These are phyloP conservation scores for Clavariopsis aquatica DNA, from an alignment of 495 filamentous ascomycete species.

Conservation along the genomic window DNA sequence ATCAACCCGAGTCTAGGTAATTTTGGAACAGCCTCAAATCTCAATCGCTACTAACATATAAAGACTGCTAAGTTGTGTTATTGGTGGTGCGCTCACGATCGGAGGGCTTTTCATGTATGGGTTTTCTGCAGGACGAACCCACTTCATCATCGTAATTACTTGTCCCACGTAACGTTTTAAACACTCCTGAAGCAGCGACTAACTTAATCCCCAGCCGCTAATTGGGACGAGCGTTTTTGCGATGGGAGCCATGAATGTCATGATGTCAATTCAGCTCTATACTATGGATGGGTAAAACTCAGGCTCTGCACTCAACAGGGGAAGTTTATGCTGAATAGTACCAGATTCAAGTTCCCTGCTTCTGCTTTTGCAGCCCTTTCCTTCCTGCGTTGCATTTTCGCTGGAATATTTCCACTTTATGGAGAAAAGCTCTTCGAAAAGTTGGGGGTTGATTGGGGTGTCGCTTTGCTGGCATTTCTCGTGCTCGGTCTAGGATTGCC, in stretches of 20 bases:
- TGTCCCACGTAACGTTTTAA: too few species aligned
- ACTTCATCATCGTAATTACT: slow-evolving; percentile 14
- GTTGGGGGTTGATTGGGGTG: slow-evolving; percentile 11
- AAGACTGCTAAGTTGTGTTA: slow-evolving; percentile 1
- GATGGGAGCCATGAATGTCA: slow-evolving; percentile 10
- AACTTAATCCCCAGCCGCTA: neutral
- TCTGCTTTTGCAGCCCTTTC: slow-evolving; percentile 1
- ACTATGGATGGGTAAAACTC: slow-evolving; percentile 3
- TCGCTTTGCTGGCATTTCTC: slow-evolving; percentile 12
- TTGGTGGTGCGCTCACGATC: neutral
- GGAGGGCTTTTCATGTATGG: slow-evolving; percentile 15
- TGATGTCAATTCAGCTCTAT: slow-evolving; percentile 9
- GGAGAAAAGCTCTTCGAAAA: slow-evolving; percentile 10
- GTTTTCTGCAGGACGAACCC: slow-evolving; percentile 1
- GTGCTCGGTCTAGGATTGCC: slow-evolving; percentile 9
- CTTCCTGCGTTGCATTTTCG: slow-evolving; percentile 9
- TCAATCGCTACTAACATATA: neutral
- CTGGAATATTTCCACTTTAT: slow-evolving; percentile 9
- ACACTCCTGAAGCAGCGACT: too few species aligned
- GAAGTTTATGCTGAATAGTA: too few species aligned
- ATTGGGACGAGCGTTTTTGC: slow-evolving; percentile 12
- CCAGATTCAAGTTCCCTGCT: slow-evolving; percentile 6
- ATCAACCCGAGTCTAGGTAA: slow-evolving; percentile 10
- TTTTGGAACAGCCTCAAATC: too few species aligned
- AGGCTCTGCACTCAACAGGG: too few species aligned